Evolutionary conservation across 1,284 basidiomycete species (phyloP), one percentile per base, ranked within the genome.

Genomic region (Phenoliferia sp.): DNA sequence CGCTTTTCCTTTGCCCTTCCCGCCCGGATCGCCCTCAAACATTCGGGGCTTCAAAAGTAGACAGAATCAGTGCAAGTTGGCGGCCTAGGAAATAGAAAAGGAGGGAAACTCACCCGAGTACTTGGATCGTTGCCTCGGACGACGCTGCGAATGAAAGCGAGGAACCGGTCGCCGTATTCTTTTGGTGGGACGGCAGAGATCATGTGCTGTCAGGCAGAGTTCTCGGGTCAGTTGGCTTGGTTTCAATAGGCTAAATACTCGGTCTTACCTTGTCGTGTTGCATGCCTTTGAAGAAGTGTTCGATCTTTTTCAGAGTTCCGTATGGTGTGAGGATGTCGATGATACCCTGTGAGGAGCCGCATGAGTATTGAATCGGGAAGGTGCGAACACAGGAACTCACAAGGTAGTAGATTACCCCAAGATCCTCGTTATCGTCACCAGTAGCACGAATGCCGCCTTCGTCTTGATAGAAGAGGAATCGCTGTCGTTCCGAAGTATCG

Each of bases 301-400:
- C 96, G 48, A 90, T 73, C 76, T 87, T 87, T 84, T 99, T 99
- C 70, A 85, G 77, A 22, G 80, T 75, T 36, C 83, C 87, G 79
- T 93, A 99, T 7, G 93, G 94, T 34, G 95, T 98, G 70, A 94
- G 82, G 74, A 95, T 95, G 79, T 97, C 94, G 76, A 97, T 97
- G 59, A 96, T 85, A 32, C 93, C 93, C 26, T 95, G 82, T 55
- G 54, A n/a, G 35, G 19, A n/a, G n/a, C n/a, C 36, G 33, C 57
- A 59, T 32, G 31, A 35, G 29, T n/a, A n/a, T n/a, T n/a, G 31
- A 32, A 29, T 54, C 61, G 56, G 32, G 22, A 52, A 56, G 12
- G 15, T 3, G 15, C 22, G 39, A n/a, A 19, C 32, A 12, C 7
- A 22, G 10, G 19, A 33, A 39, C 79, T 74, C 36, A 79, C 80